These are phyloP conservation scores for Talaromyces wortmannii DNA, from an alignment of 495 filamentous ascomycete species.

Conservation along the genomic window DNA sequence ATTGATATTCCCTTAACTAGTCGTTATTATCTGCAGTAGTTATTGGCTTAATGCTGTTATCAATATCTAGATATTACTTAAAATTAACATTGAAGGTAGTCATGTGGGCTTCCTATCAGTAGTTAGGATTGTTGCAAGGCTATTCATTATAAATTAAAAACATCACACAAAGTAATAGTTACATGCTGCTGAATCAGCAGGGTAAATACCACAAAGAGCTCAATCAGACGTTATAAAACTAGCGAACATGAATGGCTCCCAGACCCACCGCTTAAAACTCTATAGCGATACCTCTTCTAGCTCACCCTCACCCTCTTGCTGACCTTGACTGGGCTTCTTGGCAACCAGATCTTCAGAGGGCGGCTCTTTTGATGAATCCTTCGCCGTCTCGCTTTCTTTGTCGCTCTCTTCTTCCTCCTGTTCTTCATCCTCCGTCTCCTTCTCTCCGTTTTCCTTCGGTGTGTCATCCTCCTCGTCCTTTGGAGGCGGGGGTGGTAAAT, in stretches of 20 bases:
- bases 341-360: conserved; percentile 8
- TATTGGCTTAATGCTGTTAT: too few species aligned
- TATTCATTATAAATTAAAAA: too few species aligned
- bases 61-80: too few species aligned
- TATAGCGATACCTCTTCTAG: conserved; percentile 6
- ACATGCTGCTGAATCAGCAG: neutral
- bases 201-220: neutral
- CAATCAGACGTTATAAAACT: neutral
- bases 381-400: neutral
- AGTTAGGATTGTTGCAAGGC: too few species aligned
- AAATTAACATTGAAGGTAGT: too few species aligned
- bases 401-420: neutral
- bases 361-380: conserved; percentile 1
- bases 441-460: neutral
- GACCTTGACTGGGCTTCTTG: conserved; percentile 6
- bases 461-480: conserved; percentile 17
- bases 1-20: too few species aligned
- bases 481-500: conserved; percentile 28
- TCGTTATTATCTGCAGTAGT: too few species aligned
- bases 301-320: conserved; percentile 16
- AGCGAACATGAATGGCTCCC: neutral
- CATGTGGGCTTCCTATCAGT: too few species aligned
- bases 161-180: too few species aligned
- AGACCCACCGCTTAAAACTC: neutral
- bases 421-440: neutral